Percentiles rank a stretch among this genome's conserved stretches.
Evolutionary conservation across 1,284 basidiomycete species (phyloP).

Genomic region (Coriolopsis trogii): DNA sequence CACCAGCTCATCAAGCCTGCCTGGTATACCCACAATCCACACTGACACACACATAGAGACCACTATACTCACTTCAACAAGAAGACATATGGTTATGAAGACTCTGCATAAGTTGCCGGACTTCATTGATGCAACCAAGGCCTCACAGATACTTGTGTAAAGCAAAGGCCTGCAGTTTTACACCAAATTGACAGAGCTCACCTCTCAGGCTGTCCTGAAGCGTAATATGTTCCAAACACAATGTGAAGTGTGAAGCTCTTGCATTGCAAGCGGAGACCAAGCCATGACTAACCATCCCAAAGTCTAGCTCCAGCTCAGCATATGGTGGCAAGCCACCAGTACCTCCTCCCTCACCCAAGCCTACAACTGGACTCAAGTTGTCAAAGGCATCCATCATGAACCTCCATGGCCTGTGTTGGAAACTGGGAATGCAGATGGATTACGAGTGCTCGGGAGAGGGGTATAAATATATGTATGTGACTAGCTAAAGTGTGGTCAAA

Average conservation of each 20-base stretch:
- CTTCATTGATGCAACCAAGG: slow-evolving; percentile 9
- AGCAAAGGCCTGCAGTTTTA: slow-evolving; percentile 93
- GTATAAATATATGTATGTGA: too few relatives aligned
- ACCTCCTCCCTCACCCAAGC: slow-evolving; percentile 47
- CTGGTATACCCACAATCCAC: too few relatives aligned
- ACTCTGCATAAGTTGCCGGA: slow-evolving; percentile 65
- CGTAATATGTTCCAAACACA: slow-evolving; percentile 61
- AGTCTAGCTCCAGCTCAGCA: slow-evolving; percentile 40
- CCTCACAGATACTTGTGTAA: slow-evolving; percentile 12
- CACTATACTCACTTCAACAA: too few relatives aligned
- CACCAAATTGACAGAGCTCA: slow-evolving; percentile 74
- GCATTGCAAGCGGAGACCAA: slow-evolving; percentile 74
- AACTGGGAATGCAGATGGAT: too few relatives aligned
- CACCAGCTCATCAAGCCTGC: too few relatives aligned
- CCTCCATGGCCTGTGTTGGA: too few relatives aligned
- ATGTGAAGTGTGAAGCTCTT: slow-evolving; percentile 72
- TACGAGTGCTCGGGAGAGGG: too few relatives aligned
- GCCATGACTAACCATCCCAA: slow-evolving; percentile 50
- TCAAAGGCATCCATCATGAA: slow-evolving; percentile 63
- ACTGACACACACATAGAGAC: too few relatives aligned
- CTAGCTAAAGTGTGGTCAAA: too few relatives aligned
- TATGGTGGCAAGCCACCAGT: slow-evolving; percentile 54
- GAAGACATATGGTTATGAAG: too few relatives aligned
- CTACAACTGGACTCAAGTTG: slow-evolving; percentile 41
- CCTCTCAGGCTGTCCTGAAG: slow-evolving; percentile 59